Percentiles rank a stretch among this genome's conserved stretches.
Conservation (phyloP, 192 early-diverging fungal species). For the Endogone sp. region DNA sequence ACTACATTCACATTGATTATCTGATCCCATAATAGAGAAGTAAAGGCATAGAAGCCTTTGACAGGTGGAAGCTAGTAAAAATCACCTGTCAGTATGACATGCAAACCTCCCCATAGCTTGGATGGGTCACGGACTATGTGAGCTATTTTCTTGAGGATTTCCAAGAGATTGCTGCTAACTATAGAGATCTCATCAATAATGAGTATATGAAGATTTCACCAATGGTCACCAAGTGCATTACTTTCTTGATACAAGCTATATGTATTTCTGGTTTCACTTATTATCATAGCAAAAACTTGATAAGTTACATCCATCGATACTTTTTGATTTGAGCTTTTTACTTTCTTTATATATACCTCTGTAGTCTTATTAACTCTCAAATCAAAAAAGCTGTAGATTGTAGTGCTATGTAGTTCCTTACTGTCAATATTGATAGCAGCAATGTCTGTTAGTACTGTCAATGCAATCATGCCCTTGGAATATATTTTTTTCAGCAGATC, state of each 20-base stretch:
- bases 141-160: background rate
- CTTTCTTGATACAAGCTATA: too few species aligned
- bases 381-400: too few species aligned
- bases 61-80: background rate
- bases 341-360: background rate
- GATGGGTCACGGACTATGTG: background rate
- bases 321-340: too few species aligned
- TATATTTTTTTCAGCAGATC: slow-evolving; percentile 13
- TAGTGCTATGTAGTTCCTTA: slow-evolving; percentile 46
- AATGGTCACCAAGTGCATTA: slow-evolving; percentile 28
- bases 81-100: background rate
- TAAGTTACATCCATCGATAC: too few species aligned
- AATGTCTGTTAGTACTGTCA: slow-evolving; percentile 52
- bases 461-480: slow-evolving; percentile 10
- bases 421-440: slow-evolving; percentile 52
- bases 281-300: too few species aligned
- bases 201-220: slow-evolving; percentile 37
- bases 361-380: slow-evolving; percentile 14
- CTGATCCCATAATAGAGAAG: too few species aligned
- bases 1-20: too few species aligned
- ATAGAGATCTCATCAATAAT: slow-evolving; percentile 46
- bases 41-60: too few species aligned
- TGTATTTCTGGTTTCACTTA: too few species aligned
- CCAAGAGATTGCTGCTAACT: background rate
- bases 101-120: background rate